Percentiles rank a stretch among this genome's conserved stretches.
Conservation (phyloP, 2,329 filamentous ascomycete genomes). For the Colletotrichum abscissum region DNA sequence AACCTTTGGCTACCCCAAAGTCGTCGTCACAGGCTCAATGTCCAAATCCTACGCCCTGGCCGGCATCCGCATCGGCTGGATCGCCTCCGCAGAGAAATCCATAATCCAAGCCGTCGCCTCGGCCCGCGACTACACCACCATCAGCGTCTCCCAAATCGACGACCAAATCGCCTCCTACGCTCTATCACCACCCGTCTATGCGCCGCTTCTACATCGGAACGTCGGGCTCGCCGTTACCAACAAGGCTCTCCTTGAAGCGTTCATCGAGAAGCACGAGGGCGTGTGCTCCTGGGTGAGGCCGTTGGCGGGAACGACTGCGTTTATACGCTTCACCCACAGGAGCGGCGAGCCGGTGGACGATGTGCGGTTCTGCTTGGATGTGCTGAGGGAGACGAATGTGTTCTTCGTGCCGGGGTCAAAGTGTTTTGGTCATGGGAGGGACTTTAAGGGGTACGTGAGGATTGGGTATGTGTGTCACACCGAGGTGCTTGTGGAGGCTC, state of each 20-base stretch:
- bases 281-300: conserved; percentile 79
- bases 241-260: conserved; percentile 72
- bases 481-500: conserved; percentile 72
- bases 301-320: conserved; percentile 82
- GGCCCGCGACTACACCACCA: conserved; percentile 85
- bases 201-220: conserved; percentile 64
- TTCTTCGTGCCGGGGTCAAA: conserved; percentile 79
- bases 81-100: conserved; percentile 71
- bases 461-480: conserved; percentile 82
- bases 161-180: conserved; percentile 83
- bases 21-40: conserved; percentile 81
- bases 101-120: conserved; percentile 73
- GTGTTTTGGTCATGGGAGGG: conserved; percentile 75
- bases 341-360: conserved; percentile 74
- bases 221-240: conserved; percentile 76
- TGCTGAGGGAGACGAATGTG: conserved; percentile 77
- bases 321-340: conserved; percentile 74
- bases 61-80: conserved; percentile 86
- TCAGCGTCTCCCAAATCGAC: conserved; percentile 85
- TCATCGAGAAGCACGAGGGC: conserved; percentile 72
- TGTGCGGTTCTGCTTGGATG: conserved; percentile 74
- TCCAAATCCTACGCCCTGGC: conserved; percentile 88
- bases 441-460: conserved; percentile 81
- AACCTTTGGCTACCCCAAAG: conserved; percentile 77
- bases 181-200: conserved; percentile 61